Conservation (phyloP, 106 monocot genomes). For the Apostasia shenzhenica region DNA sequence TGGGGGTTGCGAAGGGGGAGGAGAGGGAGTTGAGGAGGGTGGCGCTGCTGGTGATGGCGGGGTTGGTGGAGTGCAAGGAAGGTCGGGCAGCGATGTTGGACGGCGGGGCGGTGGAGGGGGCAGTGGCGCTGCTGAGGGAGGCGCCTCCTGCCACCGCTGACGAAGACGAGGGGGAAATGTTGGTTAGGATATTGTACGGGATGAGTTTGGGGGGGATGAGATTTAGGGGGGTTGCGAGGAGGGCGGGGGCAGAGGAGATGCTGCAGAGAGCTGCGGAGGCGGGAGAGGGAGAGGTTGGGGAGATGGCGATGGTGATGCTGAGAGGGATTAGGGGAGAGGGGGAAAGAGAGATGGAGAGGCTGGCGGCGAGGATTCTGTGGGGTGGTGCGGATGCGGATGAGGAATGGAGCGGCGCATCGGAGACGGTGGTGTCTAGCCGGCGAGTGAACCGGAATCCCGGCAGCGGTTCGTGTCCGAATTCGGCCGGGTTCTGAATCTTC, state of each 20-base stretch:
- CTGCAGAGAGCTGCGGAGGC: constrained; percentile 23
- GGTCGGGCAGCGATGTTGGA: constrained; percentile 59
- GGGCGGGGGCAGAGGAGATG: constrained; percentile 39
- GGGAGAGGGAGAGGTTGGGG: constrained; percentile 11
- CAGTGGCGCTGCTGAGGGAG: constrained; percentile 28
- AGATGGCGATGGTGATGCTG: constrained; percentile 32
- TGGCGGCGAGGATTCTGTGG: constrained; percentile 8
- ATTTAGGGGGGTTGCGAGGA: constrained; percentile 57
- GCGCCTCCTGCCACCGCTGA: neutral
- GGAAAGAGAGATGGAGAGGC: constrained; percentile 2
- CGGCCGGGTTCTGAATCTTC: constrained; percentile 5
- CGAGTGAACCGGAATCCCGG: constrained; percentile 8
- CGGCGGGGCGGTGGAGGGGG: constrained; percentile 41
- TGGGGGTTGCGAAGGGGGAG: constrained; percentile 20
- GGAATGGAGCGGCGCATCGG: constrained; percentile 29
- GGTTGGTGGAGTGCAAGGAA: constrained; percentile 34
- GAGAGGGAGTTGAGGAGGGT: constrained; percentile 11
- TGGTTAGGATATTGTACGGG: constrained; percentile 46
- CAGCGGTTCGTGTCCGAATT: neutral
- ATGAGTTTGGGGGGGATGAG: constrained; percentile 65
- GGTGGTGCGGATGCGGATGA: constrained; percentile 10
- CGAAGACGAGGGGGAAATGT: constrained; percentile 31
- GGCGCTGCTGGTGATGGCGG: constrained; percentile 54
- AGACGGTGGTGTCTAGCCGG: constrained; percentile 27
- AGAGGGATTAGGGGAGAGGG: constrained; percentile 30